Conservation (phyloP, 2,329 filamentous ascomycete genomes). For the Fusarium penzigii region DNA sequence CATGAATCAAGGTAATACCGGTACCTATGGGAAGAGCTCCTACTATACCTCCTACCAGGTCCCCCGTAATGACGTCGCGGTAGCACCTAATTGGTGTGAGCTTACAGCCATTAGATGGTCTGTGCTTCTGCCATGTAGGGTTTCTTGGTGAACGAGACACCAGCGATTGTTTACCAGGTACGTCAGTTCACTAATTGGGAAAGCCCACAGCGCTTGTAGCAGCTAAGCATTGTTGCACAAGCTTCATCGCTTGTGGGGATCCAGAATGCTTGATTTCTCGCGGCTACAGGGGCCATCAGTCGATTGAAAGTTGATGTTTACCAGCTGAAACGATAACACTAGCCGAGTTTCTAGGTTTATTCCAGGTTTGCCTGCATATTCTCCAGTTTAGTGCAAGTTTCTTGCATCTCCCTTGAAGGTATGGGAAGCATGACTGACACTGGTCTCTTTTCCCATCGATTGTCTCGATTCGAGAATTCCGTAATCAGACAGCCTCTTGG, state of each 20-base stretch:
- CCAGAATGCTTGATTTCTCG: not conserved
- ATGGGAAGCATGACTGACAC: too few relatives aligned
- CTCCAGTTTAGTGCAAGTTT: not conserved
- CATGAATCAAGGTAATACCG: not conserved
- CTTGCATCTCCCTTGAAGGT: too few relatives aligned
- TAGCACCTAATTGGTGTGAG: constrained; percentile 16
- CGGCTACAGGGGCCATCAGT: not conserved
- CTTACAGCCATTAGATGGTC: constrained; percentile 2
- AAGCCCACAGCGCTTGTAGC: too few relatives aligned
- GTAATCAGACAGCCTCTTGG: too few relatives aligned
- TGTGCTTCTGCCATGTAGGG: constrained; percentile 12
- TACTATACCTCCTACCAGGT: constrained; percentile 1
- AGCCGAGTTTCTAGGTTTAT: constrained; percentile 15
- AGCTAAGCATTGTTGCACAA: too few relatives aligned
- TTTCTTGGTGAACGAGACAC: not conserved
- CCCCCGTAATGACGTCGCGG: constrained; percentile 18
- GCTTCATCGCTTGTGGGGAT: not conserved
- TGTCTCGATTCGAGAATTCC: too few relatives aligned
- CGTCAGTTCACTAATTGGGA: not conserved
- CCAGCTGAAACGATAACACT: not conserved
- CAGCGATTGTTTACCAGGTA: not conserved
- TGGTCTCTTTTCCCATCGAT: too few relatives aligned
- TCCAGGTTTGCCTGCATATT: constrained; percentile 6
- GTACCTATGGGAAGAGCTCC: constrained; percentile 18
- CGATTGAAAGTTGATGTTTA: not conserved